Evolutionary conservation across 768 basidiomycete species (phyloP), one percentile per base, ranked within the genome.

Genomic region (Tulasnella sp.): DNA sequence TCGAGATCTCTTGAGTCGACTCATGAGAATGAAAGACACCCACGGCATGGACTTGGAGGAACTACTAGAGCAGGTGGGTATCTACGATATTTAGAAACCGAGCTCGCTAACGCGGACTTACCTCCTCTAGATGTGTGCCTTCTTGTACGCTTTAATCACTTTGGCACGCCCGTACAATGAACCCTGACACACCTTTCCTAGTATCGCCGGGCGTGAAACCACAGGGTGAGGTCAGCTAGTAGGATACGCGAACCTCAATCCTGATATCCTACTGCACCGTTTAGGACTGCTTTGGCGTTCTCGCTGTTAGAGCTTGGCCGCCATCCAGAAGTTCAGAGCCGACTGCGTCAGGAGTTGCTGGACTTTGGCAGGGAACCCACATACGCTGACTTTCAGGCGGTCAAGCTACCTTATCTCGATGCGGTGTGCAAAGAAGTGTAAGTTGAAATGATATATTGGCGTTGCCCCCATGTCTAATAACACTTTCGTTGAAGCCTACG

Each of bases 191-290:
- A 36, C 34, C 22, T 22, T 58, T 58, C 37, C 70, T 71, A 85
- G 84, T 8, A 82, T 85, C 81, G 85, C 82, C 29, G 85, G 85
- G 40, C 84, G 85, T 80, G 85, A 86, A 78, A 86, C 86, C 3
- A 85, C 85, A 17, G 81, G 84, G 3, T 73, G 36, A 70, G 37
- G 58, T 11, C 15, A 1, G 15, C 37, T 11, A 14, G 1, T 39
- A 15, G 5, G 9, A 37, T 36, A 19, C 36, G 19, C 22, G 37
- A 42, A 70, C 12, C 11, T 19, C 9, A n/a, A 19, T 7, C 49
- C 69, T 70, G 29, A 34, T 38, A 39, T 70, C 0, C 37, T 36
- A 12, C 69, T 25, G 7, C 8, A n/a, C 11, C 49, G 49, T 1
- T n/a, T 49, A 68, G 64, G 25, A 81, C 80, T 71, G 81, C 83